Conservation (phyloP, 306 rosid species). For the Fragaria nilgerrensis region DNA sequence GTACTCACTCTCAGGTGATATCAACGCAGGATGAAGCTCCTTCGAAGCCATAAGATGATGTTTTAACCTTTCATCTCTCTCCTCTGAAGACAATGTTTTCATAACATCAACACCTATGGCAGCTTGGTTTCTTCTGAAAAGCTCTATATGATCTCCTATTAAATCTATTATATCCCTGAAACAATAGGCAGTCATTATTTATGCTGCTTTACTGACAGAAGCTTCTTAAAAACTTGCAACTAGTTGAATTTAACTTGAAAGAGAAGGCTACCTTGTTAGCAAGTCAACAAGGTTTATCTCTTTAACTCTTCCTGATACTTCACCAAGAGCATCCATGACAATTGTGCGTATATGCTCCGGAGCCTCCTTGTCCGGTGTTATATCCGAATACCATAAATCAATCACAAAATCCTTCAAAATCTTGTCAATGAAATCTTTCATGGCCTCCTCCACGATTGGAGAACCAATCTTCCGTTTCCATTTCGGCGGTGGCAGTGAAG, state of each 20-base stretch:
- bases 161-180: constrained; percentile 85
- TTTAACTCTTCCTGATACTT: constrained; percentile 69
- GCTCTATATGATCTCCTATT: constrained; percentile 82
- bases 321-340: constrained; percentile 90
- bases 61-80: constrained; percentile 93
- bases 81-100: constrained; percentile 88
- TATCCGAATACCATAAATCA: constrained; percentile 83
- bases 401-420: constrained; percentile 84
- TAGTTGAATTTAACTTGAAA: constrained; percentile 23
- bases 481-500: constrained; percentile 42
- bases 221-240: constrained; percentile 18
- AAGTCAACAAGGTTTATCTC: constrained; percentile 87
- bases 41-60: constrained; percentile 73
- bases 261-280: constrained; percentile 68
- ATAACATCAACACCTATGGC: constrained; percentile 84
- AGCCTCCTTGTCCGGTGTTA: constrained; percentile 84
- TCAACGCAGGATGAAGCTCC: constrained; percentile 96
- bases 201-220: neutral
- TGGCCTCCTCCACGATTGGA: constrained; percentile 74
- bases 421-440: constrained; percentile 65
- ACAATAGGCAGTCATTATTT: constrained; percentile 17
- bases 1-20: constrained; percentile 99
- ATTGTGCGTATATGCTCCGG: constrained; percentile 70
- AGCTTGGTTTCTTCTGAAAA: constrained; percentile 95
- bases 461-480: constrained; percentile 92